Percentiles rank a stretch among this genome's conserved stretches.
Conservation (phyloP, 208 protist species). For the Leishmania tarentolae region DNA sequence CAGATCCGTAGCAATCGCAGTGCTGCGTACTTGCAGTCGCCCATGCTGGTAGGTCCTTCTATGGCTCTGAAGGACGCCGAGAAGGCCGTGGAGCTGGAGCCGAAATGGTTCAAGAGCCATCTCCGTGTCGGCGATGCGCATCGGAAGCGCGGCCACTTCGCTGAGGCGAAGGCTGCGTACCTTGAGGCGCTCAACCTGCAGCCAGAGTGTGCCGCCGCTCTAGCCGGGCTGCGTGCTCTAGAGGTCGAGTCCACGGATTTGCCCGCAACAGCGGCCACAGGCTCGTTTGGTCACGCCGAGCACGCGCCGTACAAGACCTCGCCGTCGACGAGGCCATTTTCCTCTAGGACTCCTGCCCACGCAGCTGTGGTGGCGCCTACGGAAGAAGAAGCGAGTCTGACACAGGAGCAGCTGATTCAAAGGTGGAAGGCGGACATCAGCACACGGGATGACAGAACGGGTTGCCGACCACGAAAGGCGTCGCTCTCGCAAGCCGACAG, state of each 20-base stretch:
- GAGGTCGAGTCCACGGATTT: constrained; percentile 35
- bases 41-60: constrained; percentile 67
- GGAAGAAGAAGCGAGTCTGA: constrained; percentile 19
- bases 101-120: constrained; percentile 86
- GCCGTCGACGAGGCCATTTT: background rate
- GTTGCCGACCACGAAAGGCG: constrained; percentile 44
- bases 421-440: constrained; percentile 54
- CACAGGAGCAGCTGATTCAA: constrained; percentile 32
- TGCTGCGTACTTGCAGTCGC: constrained; percentile 78
- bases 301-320: background rate
- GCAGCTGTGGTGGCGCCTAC: background rate
- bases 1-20: constrained; percentile 90
- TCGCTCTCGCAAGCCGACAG: constrained; percentile 53
- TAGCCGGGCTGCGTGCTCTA: constrained; percentile 40
- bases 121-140: constrained; percentile 82
- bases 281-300: background rate
- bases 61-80: constrained; percentile 90
- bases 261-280: constrained; percentile 8
- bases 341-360: background rate
- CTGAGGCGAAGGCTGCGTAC: constrained; percentile 78
- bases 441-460: constrained; percentile 42
- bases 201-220: constrained; percentile 44
- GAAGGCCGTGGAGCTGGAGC: constrained; percentile 63
- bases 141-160: constrained; percentile 90
- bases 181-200: constrained; percentile 57